phyloP scores from a whole-genome alignment of 305 asterid genomes.

The Fraxinus velutina region DNA sequence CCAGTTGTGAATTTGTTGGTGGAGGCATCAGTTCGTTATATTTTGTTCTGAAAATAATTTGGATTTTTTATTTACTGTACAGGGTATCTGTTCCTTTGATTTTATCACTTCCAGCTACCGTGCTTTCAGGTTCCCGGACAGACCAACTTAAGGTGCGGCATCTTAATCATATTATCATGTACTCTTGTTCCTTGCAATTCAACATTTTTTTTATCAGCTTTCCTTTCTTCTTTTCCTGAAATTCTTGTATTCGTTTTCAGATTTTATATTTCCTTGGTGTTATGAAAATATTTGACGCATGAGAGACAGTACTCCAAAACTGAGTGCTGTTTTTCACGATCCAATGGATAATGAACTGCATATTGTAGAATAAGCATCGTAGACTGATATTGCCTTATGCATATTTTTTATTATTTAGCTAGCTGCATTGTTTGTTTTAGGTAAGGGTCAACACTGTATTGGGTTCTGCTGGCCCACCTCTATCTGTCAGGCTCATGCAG shows the following conservation, averaged over 20 bases:
- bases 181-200: slow-evolving; percentile 13
- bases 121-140: slow-evolving; percentile 65
- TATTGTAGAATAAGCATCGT: not conserved
- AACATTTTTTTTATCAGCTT: not conserved
- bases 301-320: slow-evolving; percentile 8
- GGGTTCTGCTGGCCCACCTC: slow-evolving; percentile 76
- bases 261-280: not conserved
- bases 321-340: not conserved
- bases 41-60: not conserved
- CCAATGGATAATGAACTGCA: slow-evolving; percentile 6
- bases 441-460: slow-evolving; percentile 72
- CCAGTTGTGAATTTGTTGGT: slow-evolving; percentile 1
- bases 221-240: not conserved
- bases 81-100: slow-evolving; percentile 83
- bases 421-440: slow-evolving; percentile 34
- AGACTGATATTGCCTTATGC: slow-evolving; percentile 12
- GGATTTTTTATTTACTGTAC: slow-evolving; percentile 16
- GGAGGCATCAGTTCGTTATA: not conserved
- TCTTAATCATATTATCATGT: slow-evolving; percentile 10
- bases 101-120: slow-evolving; percentile 76
- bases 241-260: not conserved
- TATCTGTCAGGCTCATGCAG: slow-evolving; percentile 85
- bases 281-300: slow-evolving; percentile 15
- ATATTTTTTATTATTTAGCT: slow-evolving; percentile 16
- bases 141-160: slow-evolving; percentile 79